Evolutionary conservation across 495 filamentous ascomycete genomes (phyloP).

Genomic region (Penicillium macrosclerotiorum): DNA sequence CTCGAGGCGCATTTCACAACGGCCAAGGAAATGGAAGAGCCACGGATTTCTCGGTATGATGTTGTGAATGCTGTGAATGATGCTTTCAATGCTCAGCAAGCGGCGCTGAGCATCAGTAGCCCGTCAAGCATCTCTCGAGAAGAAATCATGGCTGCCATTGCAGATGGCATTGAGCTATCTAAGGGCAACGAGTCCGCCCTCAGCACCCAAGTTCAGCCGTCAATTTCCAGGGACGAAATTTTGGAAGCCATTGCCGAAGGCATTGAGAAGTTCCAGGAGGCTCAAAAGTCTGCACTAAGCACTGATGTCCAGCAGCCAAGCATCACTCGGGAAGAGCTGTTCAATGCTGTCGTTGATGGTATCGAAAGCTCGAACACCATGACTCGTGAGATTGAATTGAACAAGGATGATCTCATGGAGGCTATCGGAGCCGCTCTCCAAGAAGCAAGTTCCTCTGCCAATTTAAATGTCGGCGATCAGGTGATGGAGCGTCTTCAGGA

Average conservation of each 20-base stretch:
- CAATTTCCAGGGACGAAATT: constrained; percentile 49
- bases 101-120: constrained; percentile 20
- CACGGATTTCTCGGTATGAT: constrained; percentile 45
- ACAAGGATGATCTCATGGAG: constrained; percentile 62
- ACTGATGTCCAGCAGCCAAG: constrained; percentile 22
- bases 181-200: constrained; percentile 12
- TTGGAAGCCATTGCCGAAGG: constrained; percentile 39
- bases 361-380: constrained; percentile 48
- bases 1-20: constrained; percentile 41
- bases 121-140: constrained; percentile 28
- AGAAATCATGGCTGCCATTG: constrained; percentile 49
- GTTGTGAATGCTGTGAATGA: constrained; percentile 57
- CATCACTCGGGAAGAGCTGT: constrained; percentile 52
- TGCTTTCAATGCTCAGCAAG: constrained; percentile 49
- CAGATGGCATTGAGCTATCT: constrained; percentile 37
- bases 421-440: constrained; percentile 60
- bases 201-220: constrained; percentile 20
- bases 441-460: constrained; percentile 48
- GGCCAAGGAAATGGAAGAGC: constrained; percentile 34
- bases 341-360: constrained; percentile 58
- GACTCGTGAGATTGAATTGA: constrained; percentile 58
- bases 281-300: constrained; percentile 19
- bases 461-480: constrained; percentile 56
- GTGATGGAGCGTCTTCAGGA: constrained; percentile 72
- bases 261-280: constrained; percentile 10